Evolutionary conservation across 2,329 filamentous ascomycete species (phyloP).

Genomic region (Neurospora crassa): DNA sequence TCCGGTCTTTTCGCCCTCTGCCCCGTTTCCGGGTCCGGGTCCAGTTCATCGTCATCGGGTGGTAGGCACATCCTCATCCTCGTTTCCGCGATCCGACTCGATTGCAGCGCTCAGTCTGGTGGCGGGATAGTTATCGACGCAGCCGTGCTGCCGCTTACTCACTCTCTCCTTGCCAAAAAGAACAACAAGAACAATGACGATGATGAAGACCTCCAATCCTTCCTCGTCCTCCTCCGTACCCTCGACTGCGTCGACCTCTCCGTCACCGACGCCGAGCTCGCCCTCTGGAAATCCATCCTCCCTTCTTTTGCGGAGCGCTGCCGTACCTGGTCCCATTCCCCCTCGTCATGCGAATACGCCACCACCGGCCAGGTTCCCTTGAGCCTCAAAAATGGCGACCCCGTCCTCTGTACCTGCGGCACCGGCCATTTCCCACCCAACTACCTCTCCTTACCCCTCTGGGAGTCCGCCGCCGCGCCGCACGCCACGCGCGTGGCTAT

Average conservation of each 20-base stretch:
- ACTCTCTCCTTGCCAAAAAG: conserved; percentile 18
- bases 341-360: conserved; percentile 32
- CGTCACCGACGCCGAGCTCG: conserved; percentile 45
- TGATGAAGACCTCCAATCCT: conserved; percentile 25
- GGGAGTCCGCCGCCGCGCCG: conserved; percentile 27
- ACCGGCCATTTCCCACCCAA: conserved; percentile 30
- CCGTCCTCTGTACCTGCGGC: conserved; percentile 37
- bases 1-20: conserved; percentile 35
- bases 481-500: conserved; percentile 47
- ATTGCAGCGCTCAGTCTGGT: conserved; percentile 25
- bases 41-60: conserved; percentile 2
- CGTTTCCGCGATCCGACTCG: conserved; percentile 34
- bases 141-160: conserved; percentile 35
- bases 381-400: conserved; percentile 25
- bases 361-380: conserved; percentile 10
- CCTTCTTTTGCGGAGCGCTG: conserved; percentile 37
- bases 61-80: conserved; percentile 32
- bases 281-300: conserved; percentile 37
- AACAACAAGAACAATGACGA: not conserved
- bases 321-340: conserved; percentile 34
- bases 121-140: conserved; percentile 31
- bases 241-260: conserved; percentile 27
- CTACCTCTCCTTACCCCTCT: conserved; percentile 32
- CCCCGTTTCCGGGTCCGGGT: conserved; percentile 16
- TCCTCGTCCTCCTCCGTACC: conserved; percentile 28